Base-by-base conservation (phyloP, 768 basidiomycete species). In the Termitomyces sp. region DNA sequence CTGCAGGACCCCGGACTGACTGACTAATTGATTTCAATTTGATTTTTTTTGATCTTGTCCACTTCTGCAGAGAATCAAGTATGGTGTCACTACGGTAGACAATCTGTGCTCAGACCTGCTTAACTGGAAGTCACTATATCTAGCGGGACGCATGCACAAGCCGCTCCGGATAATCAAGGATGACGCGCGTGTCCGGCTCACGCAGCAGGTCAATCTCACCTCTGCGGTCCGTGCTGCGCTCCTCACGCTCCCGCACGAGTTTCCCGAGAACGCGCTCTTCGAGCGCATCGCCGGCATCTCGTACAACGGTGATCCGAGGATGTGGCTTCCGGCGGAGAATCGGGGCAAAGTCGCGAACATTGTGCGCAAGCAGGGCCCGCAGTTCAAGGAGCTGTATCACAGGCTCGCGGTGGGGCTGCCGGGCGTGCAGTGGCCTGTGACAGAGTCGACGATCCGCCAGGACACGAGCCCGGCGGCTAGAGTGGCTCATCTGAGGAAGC, bases 61-160 rank as follows among this genome's bases (percentile, higher is more conserved):
- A 16, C 54, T 49, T 33, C 24, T 58, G 10, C 66, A 97, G 92
- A 88, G 78, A 53, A 92, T 98, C 74, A 99, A 99, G 75, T 99
- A 99, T 69, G 97, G 97, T 14, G 86, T 97, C 28, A 95, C 95
- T 35, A 93, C 93, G 0, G 82, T 96, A 9, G 92, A 95, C 65
- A 87, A 86, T 59, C 81, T 99, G 30, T 94, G 91, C 64, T 82
- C 86, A 0, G 97, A 99, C 68, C 77, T 98, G 28, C 80, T 95
- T 54, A 90, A 93, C 66, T 99, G 97, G 97, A 81, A 86, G 44
- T 83, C 93, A 24, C 80, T 98, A 3, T 99, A 99, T 71, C 84
- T 96, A 42, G 90, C 94, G 0, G 97, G 97, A 0, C 82, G 97
- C 35, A 93, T 98, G 86, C 97, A 98, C 74, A 99, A 99, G 72